These are phyloP conservation scores for Glycyrrhiza uralensis DNA, from an alignment of 306 rosid genomes.

Conservation along the genomic window DNA sequence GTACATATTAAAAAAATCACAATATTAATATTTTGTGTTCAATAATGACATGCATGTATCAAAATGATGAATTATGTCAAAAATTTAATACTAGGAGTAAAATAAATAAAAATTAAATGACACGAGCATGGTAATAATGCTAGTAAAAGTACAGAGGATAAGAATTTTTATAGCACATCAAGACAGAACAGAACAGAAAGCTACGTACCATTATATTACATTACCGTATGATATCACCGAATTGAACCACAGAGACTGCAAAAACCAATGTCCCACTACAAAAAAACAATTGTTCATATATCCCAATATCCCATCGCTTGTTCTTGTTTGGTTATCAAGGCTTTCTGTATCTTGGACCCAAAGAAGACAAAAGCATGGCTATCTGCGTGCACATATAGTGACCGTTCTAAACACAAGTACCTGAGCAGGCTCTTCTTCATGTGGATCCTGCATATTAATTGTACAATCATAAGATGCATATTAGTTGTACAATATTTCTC, in stretches of 20 bases:
- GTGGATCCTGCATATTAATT: too few species aligned
- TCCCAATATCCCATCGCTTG: not conserved
- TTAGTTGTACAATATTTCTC: too few species aligned
- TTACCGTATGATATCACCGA: not conserved
- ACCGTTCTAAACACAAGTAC: not conserved
- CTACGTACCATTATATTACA: not conserved
- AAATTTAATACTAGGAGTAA: too few species aligned
- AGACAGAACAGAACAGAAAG: not conserved
- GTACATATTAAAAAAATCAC: too few species aligned
- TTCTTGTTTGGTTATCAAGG: not conserved
- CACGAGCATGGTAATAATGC: not conserved
- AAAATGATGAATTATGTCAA: too few species aligned
- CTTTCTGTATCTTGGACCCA: too few species aligned
- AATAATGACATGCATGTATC: too few species aligned
- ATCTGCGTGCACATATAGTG: not conserved
- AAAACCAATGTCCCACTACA: not conserved
- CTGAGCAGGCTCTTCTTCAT: too few species aligned
- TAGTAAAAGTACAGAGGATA: not conserved
- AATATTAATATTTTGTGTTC: too few species aligned
- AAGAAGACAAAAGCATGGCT: not conserved
- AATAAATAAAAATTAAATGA: too few species aligned
- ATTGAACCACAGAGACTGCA: not conserved
- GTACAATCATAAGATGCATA: too few species aligned
- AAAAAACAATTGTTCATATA: not conserved
- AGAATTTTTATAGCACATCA: not conserved